Conservation (phyloP, 2,329 filamentous ascomycete species). For the Emydomyces testavorans region DNA sequence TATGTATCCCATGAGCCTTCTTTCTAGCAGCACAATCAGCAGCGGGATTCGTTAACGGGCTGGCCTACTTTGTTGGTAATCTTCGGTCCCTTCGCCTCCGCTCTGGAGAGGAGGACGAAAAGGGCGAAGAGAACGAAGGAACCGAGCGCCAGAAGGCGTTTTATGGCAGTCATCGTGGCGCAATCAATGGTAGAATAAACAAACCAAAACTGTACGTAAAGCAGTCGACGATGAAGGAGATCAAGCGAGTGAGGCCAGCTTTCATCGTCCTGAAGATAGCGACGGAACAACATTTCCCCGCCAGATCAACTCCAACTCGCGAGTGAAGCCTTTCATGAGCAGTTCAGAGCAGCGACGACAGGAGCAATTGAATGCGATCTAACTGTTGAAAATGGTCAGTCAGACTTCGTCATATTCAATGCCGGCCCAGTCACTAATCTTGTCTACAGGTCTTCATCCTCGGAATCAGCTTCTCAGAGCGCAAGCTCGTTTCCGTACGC, state of each 20-base stretch:
- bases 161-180: conserved; percentile 57
- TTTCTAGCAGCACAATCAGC: background rate
- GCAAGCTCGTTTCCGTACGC: conserved; percentile 66
- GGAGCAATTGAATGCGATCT: background rate
- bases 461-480: conserved; percentile 74
- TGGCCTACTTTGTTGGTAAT: conserved; percentile 76
- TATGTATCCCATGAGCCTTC: conserved; percentile 17
- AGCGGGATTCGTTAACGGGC: too few relatives aligned
- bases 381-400: conserved; percentile 6
- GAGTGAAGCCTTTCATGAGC: background rate
- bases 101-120: conserved; percentile 63
- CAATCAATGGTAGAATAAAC: background rate
- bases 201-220: background rate
- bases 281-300: conserved; percentile 8
- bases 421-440: background rate
- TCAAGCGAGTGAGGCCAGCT: conserved; percentile 24
- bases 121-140: conserved; percentile 68
- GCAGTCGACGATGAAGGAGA: background rate
- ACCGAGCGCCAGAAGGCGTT: conserved; percentile 58
- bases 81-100: conserved; percentile 78
- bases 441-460: conserved; percentile 62
- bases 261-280: conserved; percentile 20
- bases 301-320: background rate
- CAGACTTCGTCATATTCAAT: background rate
- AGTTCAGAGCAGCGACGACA: background rate